Conservation (phyloP, 139 green algal species). For the Coccomyxa sp. region DNA sequence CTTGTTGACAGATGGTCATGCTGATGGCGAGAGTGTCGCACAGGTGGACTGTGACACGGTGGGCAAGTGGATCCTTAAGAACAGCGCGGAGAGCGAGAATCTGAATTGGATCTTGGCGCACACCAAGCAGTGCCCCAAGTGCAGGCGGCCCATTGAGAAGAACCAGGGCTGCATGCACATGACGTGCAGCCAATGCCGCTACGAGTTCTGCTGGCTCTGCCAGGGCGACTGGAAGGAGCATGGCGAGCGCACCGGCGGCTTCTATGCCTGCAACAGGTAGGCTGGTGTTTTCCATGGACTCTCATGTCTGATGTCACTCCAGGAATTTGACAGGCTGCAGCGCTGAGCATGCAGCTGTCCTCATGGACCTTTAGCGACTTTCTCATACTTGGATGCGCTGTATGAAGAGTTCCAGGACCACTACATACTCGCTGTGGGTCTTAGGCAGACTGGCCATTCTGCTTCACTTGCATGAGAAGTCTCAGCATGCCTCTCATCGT, state of each 20-base stretch:
- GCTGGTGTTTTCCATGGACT: neutral
- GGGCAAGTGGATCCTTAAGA: constrained; percentile 65
- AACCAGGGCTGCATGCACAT: constrained; percentile 91
- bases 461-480: too few relatives aligned
- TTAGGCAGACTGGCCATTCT: too few relatives aligned
- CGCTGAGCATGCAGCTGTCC: neutral
- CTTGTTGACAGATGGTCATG: too few relatives aligned
- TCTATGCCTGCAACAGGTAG: constrained; percentile 92
- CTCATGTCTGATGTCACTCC: neutral
- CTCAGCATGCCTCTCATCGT: too few relatives aligned
- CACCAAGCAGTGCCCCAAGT: constrained; percentile 78
- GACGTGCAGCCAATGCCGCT: constrained; percentile 66
- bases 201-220: constrained; percentile 77
- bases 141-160: constrained; percentile 83
- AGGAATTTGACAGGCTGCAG: neutral
- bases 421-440: too few relatives aligned
- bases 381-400: too few relatives aligned
- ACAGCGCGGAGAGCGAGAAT: constrained; percentile 78
- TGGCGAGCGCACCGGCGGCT: constrained; percentile 92
- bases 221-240: constrained; percentile 84
- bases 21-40: neutral
- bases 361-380: neutral
- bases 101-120: constrained; percentile 78
- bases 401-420: too few relatives aligned
- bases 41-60: constrained; percentile 58